phyloP scores from a whole-genome alignment of 495 filamentous ascomycete species.

The Penicillium pulvis region DNA sequence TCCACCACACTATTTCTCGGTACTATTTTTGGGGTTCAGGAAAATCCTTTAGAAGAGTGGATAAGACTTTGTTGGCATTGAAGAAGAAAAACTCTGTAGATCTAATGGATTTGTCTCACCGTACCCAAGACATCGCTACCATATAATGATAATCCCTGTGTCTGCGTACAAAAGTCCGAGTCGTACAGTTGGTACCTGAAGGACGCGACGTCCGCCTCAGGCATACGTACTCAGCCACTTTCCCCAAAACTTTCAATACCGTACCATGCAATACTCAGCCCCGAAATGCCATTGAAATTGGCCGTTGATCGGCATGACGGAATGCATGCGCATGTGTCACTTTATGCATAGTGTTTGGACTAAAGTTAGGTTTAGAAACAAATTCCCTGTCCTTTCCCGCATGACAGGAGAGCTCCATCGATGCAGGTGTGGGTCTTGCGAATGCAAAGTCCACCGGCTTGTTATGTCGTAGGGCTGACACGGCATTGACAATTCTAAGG shows the following conservation, averaged over 20 bases:
- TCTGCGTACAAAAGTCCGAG: neutral
- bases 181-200: neutral
- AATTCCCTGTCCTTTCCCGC: too few species aligned
- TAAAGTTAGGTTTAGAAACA: too few species aligned
- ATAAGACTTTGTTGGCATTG: neutral
- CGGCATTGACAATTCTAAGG: too few species aligned
- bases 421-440: too few species aligned
- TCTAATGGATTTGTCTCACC: neutral
- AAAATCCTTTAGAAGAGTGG: slow-evolving; percentile 4
- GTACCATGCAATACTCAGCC: neutral
- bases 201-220: neutral
- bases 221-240: slow-evolving; percentile 5
- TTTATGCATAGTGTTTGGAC: neutral
- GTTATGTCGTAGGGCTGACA: neutral
- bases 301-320: neutral
- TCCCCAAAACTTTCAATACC: slow-evolving; percentile 4
- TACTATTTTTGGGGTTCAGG: slow-evolving; percentile 8
- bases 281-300: neutral
- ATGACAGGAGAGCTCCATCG: too few species aligned
- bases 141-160: too few species aligned
- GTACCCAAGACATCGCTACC: neutral
- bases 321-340: neutral
- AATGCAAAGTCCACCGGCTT: too few species aligned
- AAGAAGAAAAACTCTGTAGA: neutral
- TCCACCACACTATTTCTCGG: slow-evolving; percentile 31